Evolutionary conservation across 495 filamentous ascomycete species (phyloP).

Genomic region (Penicillium cataractarum): DNA sequence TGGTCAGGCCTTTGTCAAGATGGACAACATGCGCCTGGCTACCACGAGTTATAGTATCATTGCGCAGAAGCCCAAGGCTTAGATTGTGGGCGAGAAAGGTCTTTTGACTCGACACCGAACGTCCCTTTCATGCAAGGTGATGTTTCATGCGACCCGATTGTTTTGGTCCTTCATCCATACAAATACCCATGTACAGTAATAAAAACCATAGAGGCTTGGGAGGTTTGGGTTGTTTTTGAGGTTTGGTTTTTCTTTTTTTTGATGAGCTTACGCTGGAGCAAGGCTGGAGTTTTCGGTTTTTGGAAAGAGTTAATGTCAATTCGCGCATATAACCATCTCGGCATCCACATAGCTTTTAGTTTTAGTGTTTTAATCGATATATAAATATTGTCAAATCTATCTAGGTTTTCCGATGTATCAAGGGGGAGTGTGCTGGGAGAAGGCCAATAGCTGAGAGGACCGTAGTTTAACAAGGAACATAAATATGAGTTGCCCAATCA

Average conservation of each 20-base stretch:
- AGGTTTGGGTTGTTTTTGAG: constrained; percentile 9
- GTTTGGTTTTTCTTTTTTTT: constrained; percentile 9
- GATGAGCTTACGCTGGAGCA: not conserved
- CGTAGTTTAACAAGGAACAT: too few species aligned
- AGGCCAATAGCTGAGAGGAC: too few species aligned
- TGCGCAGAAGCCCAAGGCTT: constrained; percentile 56
- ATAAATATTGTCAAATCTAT: not conserved
- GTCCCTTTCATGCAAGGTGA: not conserved
- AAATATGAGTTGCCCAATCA: not conserved
- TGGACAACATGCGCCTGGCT: constrained; percentile 62
- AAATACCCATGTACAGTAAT: constrained; percentile 31
- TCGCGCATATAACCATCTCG: constrained; percentile 3
- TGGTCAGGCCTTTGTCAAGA: constrained; percentile 64
- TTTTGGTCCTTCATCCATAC: not conserved
- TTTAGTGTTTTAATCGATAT: not conserved
- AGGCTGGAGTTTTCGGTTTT: constrained; percentile 14
- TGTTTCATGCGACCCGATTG: constrained; percentile 2
- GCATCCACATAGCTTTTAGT: not conserved
- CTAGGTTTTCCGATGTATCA: not conserved
- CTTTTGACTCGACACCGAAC: not conserved
- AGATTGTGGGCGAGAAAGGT: constrained; percentile 2
- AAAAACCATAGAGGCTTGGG: constrained; percentile 20
- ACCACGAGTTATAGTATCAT: constrained; percentile 65
- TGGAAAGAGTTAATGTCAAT: constrained; percentile 2
- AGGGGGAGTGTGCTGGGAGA: not conserved